Conservation (phyloP, 2,329 filamentous ascomycete genomes). For the Colletotrichum eremochloae region DNA sequence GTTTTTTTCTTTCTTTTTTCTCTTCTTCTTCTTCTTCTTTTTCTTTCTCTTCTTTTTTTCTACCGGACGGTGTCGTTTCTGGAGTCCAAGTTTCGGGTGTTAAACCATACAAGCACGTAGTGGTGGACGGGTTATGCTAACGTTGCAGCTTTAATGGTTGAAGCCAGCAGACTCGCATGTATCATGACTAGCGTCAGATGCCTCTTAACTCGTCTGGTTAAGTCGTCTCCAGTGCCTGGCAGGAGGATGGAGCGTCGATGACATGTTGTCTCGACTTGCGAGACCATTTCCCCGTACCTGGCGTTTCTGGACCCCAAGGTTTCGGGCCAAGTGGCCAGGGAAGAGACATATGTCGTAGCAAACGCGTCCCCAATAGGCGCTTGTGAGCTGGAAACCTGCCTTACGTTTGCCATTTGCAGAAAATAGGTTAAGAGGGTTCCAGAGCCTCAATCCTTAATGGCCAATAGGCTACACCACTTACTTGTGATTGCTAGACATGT, state of each 20-base stretch:
- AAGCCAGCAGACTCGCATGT: slow-evolving; percentile 6
- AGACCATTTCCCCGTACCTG: slow-evolving; percentile 40
- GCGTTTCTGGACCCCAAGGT: slow-evolving; percentile 30
- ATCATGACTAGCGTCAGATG: slow-evolving; percentile 41
- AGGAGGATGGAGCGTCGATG: slow-evolving; percentile 15
- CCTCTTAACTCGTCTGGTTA: slow-evolving; percentile 9
- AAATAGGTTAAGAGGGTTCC: slow-evolving; percentile 6
- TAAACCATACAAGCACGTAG: not conserved
- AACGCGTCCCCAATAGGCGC: slow-evolving; percentile 17
- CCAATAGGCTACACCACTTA: slow-evolving; percentile 13
- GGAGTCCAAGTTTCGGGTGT: not conserved
- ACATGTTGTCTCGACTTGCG: slow-evolving; percentile 35
- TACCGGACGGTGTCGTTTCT: slow-evolving; percentile 11
- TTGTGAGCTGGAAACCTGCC: slow-evolving; percentile 12
- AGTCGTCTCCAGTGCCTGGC: slow-evolving; percentile 21
- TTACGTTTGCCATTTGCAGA: slow-evolving; percentile 4
- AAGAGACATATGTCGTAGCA: slow-evolving; percentile 39
- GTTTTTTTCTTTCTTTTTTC: too few species aligned
- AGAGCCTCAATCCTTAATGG: slow-evolving; percentile 12
- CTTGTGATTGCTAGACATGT: slow-evolving; percentile 41
- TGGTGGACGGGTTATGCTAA: not conserved
- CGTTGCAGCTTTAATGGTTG: not conserved
- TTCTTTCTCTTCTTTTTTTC: too few species aligned
- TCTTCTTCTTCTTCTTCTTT: too few species aligned
- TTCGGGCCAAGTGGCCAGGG: slow-evolving; percentile 30